phyloP scores from a whole-genome alignment of 495 filamentous ascomycete genomes.

The Rostrohypoxylon terebratum region DNA sequence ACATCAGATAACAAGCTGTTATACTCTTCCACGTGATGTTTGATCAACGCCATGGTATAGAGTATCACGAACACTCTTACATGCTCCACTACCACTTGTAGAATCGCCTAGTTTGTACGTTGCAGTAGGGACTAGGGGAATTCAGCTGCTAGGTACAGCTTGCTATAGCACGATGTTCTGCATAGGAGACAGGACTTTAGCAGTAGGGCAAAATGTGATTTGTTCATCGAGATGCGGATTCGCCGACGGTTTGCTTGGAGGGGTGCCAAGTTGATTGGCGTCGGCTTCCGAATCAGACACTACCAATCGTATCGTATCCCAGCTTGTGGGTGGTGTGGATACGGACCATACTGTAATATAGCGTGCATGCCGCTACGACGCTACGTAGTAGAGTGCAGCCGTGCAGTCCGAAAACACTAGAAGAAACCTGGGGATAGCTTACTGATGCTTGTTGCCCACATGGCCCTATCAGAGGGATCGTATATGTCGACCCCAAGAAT shows the following conservation, averaged over 20 bases:
- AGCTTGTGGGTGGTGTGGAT: slow-evolving; percentile 34
- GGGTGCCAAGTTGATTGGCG: slow-evolving; percentile 28
- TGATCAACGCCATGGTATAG: neutral
- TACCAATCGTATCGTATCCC: slow-evolving; percentile 27
- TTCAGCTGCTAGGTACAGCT: slow-evolving; percentile 11
- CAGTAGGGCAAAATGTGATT: slow-evolving; percentile 16
- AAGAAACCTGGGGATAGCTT: slow-evolving; percentile 39
- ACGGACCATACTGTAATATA: slow-evolving; percentile 20
- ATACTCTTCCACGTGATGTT: neutral
- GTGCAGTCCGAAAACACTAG: slow-evolving; percentile 11
- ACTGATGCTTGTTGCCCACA: slow-evolving; percentile 35
- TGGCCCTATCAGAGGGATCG: slow-evolving; percentile 26
- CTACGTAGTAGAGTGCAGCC: slow-evolving; percentile 27
- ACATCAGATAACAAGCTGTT: neutral
- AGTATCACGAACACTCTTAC: neutral
- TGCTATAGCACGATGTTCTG: slow-evolving; percentile 18
- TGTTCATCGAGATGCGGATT: slow-evolving; percentile 34
- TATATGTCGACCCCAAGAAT: slow-evolving; percentile 19
- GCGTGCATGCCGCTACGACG: slow-evolving; percentile 10
- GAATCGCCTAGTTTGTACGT: slow-evolving; percentile 11
- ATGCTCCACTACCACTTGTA: slow-evolving; percentile 11
- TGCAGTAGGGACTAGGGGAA: neutral
- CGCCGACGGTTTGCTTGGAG: slow-evolving; percentile 20
- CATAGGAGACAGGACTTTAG: slow-evolving; percentile 9
- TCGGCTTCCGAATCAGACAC: slow-evolving; percentile 20